Percentiles rank a stretch among this genome's conserved stretches.
These are phyloP conservation scores for Glycyrrhiza uralensis DNA, from an alignment of 306 rosid genomes.

Conservation along the genomic window DNA sequence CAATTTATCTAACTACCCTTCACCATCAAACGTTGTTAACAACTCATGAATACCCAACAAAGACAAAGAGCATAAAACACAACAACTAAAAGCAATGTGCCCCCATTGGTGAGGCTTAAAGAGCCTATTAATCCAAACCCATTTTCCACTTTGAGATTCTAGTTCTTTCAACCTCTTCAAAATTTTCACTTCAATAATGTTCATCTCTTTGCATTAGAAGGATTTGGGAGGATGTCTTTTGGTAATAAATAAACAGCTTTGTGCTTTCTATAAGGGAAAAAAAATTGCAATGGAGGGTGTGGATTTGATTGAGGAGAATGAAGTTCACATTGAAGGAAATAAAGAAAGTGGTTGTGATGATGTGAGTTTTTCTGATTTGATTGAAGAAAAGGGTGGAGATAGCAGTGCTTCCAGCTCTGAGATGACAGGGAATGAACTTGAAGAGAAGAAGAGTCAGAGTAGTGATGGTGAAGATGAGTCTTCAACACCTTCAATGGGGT, in stretches of 20 bases:
- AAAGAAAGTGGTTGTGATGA: slow-evolving; percentile 27
- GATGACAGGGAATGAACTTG: slow-evolving; percentile 55
- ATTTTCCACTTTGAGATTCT: slow-evolving; percentile 39
- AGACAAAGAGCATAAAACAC: neutral
- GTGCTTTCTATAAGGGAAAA: slow-evolving; percentile 32
- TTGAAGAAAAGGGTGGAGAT: slow-evolving; percentile 47
- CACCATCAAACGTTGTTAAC: slow-evolving; percentile 48
- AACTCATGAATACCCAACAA: slow-evolving; percentile 43
- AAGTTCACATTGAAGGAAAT: slow-evolving; percentile 22
- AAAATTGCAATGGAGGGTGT: slow-evolving; percentile 44
- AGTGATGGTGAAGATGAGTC: slow-evolving; percentile 62
- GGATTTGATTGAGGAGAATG: slow-evolving; percentile 33
- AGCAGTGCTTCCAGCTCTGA: slow-evolving; percentile 67
- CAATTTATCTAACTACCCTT: slow-evolving; percentile 21
- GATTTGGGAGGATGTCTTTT: too few relatives aligned
- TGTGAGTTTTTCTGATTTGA: slow-evolving; percentile 33
- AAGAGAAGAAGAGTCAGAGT: slow-evolving; percentile 58
- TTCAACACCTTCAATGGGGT: slow-evolving; percentile 45
- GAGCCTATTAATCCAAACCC: slow-evolving; percentile 19
- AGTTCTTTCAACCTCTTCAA: slow-evolving; percentile 37
- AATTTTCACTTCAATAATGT: slow-evolving; percentile 27
- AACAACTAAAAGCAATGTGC: slow-evolving; percentile 43
- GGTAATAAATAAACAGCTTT: too few relatives aligned
- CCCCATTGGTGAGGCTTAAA: slow-evolving; percentile 28
- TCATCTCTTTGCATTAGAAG: slow-evolving; percentile 37